A percentile compares a stretch with the other conserved stretches of the same genome.
Evolutionary conservation across 352 stramenopile species (phyloP).

Genomic region (Phytophthora pinifolia): DNA sequence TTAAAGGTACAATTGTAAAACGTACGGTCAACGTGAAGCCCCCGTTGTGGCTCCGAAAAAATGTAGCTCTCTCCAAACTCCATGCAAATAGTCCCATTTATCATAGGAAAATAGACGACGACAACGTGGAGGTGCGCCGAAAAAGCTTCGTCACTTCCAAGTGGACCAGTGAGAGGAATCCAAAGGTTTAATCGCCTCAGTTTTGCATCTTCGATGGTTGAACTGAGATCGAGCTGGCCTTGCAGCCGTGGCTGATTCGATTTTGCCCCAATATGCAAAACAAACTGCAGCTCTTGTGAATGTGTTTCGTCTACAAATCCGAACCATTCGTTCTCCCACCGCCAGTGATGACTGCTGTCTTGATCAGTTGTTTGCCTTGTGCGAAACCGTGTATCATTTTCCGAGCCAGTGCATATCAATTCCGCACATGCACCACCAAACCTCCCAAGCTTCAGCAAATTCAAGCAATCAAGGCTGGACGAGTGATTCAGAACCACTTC

Average conservation of each 20-base stretch:
- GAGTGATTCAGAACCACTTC: conserved; percentile 15
- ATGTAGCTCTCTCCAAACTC: conserved; percentile 20
- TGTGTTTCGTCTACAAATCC: conserved; percentile 2
- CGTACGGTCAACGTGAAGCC: conserved; percentile 16
- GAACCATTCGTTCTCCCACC: conserved; percentile 33
- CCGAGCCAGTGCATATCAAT: not conserved
- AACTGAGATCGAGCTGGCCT: conserved; percentile 11
- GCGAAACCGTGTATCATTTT: conserved; percentile 1
- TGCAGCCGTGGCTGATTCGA: conserved; percentile 4
- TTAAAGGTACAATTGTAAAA: conserved; percentile 31
- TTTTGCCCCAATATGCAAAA: conserved; percentile 15
- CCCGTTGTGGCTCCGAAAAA: conserved; percentile 14
- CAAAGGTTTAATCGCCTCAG: conserved; percentile 15
- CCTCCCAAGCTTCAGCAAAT: conserved; percentile 15
- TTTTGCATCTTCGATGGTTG: conserved; percentile 11
- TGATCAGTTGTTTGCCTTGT: conserved; percentile 18
- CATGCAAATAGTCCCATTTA: conserved; percentile 17
- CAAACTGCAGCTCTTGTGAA: conserved; percentile 11
- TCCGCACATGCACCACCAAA: conserved; percentile 18
- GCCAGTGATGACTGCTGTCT: conserved; percentile 18
- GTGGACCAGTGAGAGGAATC: conserved; percentile 7
- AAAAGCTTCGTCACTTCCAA: not conserved
- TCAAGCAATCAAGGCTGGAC: conserved; percentile 1
- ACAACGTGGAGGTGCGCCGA: conserved; percentile 22
- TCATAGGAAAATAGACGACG: conserved; percentile 21